A percentile compares a stretch with the other conserved stretches of the same genome.
These are phyloP conservation scores for Schizothecium vesticola DNA, from an alignment of 495 filamentous ascomycete genomes.

Conservation along the genomic window DNA sequence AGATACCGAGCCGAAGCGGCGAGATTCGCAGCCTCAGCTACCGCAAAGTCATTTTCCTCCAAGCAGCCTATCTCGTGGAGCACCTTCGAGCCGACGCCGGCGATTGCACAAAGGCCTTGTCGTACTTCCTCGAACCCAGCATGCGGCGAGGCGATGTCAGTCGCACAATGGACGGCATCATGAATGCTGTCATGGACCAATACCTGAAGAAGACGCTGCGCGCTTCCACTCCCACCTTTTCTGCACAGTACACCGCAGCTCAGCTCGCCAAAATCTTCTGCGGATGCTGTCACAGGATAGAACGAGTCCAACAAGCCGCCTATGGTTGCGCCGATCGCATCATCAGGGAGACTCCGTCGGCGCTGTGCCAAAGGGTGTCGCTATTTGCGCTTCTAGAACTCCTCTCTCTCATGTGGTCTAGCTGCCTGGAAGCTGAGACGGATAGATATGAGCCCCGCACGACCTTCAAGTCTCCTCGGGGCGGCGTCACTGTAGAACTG, in stretches of 20 bases:
- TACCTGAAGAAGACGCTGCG: slow-evolving; percentile 69
- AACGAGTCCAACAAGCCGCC: slow-evolving; percentile 80
- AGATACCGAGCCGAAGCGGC: slow-evolving; percentile 67
- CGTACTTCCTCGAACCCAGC: slow-evolving; percentile 88
- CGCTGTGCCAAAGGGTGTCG: slow-evolving; percentile 81
- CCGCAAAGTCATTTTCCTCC: slow-evolving; percentile 83
- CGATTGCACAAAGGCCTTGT: slow-evolving; percentile 78
- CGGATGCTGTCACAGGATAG: slow-evolving; percentile 86
- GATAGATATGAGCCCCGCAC: slow-evolving; percentile 88
- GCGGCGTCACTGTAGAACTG: slow-evolving; percentile 74
- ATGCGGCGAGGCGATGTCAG: slow-evolving; percentile 74
- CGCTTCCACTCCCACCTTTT: slow-evolving; percentile 66
- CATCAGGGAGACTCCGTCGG: slow-evolving; percentile 75
- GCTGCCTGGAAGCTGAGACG: slow-evolving; percentile 87
- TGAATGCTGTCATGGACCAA: slow-evolving; percentile 61
- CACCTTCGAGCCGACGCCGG: slow-evolving; percentile 75
- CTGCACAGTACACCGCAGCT: slow-evolving; percentile 77
- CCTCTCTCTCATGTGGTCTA: slow-evolving; percentile 86
- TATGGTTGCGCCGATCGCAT: slow-evolving; percentile 76
- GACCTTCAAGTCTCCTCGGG: slow-evolving; percentile 66
- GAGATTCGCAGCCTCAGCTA: slow-evolving; percentile 79
- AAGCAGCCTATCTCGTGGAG: slow-evolving; percentile 79
- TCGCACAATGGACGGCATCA: slow-evolving; percentile 79
- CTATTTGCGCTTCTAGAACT: slow-evolving; percentile 90
- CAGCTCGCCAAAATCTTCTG: slow-evolving; percentile 81